Evolutionary conservation across 2,329 filamentous ascomycete species (phyloP).

Genomic region (Ampelomyces quisqualis): DNA sequence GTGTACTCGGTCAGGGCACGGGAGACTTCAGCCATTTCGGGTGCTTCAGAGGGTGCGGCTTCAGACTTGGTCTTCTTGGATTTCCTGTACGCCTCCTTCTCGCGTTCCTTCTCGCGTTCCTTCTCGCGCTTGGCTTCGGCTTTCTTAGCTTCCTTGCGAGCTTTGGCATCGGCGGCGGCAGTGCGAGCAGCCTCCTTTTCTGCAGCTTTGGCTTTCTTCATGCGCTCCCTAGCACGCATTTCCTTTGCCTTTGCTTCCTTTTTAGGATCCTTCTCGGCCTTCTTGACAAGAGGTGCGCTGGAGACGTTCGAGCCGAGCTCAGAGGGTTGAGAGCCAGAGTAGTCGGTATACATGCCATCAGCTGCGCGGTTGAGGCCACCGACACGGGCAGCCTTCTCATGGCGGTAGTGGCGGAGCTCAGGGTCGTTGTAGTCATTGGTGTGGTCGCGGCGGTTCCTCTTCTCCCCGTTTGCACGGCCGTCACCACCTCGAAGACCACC

Average conservation of each 20-base stretch:
- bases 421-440: constrained; percentile 55
- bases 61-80: constrained; percentile 43
- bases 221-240: constrained; percentile 53
- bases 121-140: constrained; percentile 40
- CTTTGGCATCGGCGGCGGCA: constrained; percentile 45
- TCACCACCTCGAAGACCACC: constrained; percentile 46
- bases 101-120: constrained; percentile 22
- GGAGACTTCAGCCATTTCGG: constrained; percentile 31
- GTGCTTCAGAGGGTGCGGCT: constrained; percentile 31
- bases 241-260: constrained; percentile 43
- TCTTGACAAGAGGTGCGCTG: constrained; percentile 48
- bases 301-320: constrained; percentile 55
- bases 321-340: constrained; percentile 64
- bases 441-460: constrained; percentile 55
- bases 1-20: constrained; percentile 27
- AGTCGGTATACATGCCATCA: constrained; percentile 79
- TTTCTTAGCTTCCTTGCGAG: constrained; percentile 46
- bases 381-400: constrained; percentile 82
- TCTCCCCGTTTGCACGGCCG: constrained; percentile 43
- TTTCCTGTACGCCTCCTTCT: constrained; percentile 48
- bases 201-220: constrained; percentile 47
- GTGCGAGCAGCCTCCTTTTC: constrained; percentile 41
- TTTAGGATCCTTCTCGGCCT: constrained; percentile 45
- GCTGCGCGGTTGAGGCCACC: constrained; percentile 83
- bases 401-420: constrained; percentile 78